Base-by-base conservation (phyloP, 352 stramenopile species). In the Pythium phragmitis region DNA sequence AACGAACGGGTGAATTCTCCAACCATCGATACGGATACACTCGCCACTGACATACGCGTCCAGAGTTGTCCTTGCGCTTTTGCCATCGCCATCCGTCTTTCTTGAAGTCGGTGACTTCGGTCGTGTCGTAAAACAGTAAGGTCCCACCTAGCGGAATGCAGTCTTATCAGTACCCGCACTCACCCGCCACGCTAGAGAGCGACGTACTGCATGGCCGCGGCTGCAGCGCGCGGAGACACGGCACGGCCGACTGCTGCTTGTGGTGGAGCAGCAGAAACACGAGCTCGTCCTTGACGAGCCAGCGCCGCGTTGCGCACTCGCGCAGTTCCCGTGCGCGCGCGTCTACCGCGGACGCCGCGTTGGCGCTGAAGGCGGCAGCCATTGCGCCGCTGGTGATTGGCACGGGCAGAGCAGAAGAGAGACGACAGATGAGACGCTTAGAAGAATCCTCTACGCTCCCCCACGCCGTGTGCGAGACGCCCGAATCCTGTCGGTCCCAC, bases 1-100 rank as follows among this genome's bases (percentile, higher is more conserved):
- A 63, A n/a, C 21, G 12, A 30, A 58, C 12, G 16, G 7, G 7
- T 42, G 26, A 49, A 36, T 33, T 39, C 34, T 39, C 34, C 39
- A 46, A n/a, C 39, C 13, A 46, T 46, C 11, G 11, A 42, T 2
- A 17, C 37, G 7, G 37, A 42, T 11, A 42, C 9, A 17, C 3
- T 42, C 26, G 21, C 12, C 39, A 46, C 12, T 11, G 19, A 46
- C 65, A 57, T 67, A 89, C 85, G 37, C 82, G 79, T 64, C 75
- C 87, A 16, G 75, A 87, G 54, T 89, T 83, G 66, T 93, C 87
- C 67, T 93, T 95, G 45, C 86, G 83, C 67, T 92, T 93, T 62
- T 93, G 87, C 87, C 87, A 95, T 6, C 61, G 76, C 84, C 85
- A 95, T 5, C 87, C 87, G 66, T 95, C 87, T 53, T 91, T 91